Conservation (phyloP, 805 yeast genomes). For the Kregervanrija fluxuum region DNA sequence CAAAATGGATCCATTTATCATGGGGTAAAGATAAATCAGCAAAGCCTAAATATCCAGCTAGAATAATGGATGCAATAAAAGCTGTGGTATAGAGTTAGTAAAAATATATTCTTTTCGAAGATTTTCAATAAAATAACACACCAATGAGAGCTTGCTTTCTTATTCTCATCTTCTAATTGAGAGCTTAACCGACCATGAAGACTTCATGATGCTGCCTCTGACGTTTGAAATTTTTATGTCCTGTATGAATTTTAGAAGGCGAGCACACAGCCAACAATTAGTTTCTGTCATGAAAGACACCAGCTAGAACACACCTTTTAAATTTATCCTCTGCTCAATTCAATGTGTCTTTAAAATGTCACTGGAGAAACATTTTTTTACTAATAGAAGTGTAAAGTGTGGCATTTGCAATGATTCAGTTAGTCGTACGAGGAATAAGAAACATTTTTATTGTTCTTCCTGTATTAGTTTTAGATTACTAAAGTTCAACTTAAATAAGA, state of each 20-base stretch:
- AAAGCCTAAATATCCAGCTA: slow-evolving; percentile 40
- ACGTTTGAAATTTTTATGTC: no score
- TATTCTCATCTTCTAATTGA: slow-evolving; percentile 6
- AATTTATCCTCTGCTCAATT: no score
- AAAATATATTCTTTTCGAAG: background rate
- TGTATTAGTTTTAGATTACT: slow-evolving; percentile 23
- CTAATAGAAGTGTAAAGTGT: slow-evolving; percentile 4
- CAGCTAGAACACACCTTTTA: no score
- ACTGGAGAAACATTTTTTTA: no score
- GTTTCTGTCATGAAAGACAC: no score
- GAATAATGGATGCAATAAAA: slow-evolving; percentile 11
- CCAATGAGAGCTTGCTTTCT: slow-evolving; percentile 6
- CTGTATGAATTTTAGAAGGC: no score
- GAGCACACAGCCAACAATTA: no score
- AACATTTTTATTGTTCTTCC: slow-evolving; percentile 17
- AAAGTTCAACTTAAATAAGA: slow-evolving; percentile 16
- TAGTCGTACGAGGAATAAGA: background rate
- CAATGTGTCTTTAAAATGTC: no score
- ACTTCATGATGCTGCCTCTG: no score
- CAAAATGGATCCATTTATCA: slow-evolving; percentile 44
- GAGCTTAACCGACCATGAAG: no score
- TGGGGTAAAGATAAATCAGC: slow-evolving; percentile 38
- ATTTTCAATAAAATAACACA: background rate
- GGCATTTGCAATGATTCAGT: slow-evolving; percentile 13
- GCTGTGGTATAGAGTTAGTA: no score